A percentile compares a stretch with the other conserved stretches of the same genome.
Conservation (phyloP, 148 eudicot genomes). For the Rhododendron griersonianum region DNA sequence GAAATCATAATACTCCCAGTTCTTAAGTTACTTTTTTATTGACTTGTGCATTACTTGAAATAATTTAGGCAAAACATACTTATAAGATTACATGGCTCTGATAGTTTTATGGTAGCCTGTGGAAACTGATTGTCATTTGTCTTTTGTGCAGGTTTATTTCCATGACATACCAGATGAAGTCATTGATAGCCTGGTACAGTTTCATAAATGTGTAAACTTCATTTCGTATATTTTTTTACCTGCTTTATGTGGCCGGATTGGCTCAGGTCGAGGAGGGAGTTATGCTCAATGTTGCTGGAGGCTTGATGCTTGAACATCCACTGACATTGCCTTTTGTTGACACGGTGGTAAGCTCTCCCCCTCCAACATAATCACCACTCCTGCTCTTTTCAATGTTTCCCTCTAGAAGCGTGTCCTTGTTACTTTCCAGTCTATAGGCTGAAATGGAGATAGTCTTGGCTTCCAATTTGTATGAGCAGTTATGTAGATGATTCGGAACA, state of each 20-base stretch:
- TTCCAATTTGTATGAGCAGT: neutral
- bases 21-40: neutral
- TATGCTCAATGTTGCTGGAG: constrained; percentile 54
- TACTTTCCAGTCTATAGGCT: neutral
- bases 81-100: neutral
- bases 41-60: neutral
- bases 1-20: neutral
- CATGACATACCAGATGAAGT: constrained; percentile 48
- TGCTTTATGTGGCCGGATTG: neutral
- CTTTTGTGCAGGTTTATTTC: constrained; percentile 43
- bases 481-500: neutral
- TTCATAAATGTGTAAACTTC: neutral
- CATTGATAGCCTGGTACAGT: constrained; percentile 46
- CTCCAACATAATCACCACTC: neutral
- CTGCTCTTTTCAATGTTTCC: neutral
- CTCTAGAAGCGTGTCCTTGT: neutral
- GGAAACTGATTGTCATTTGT: neutral
- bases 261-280: constrained; percentile 46
- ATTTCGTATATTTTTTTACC: neutral
- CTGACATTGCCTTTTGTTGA: constrained; percentile 47
- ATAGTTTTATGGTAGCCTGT: neutral
- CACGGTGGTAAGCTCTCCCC: constrained; percentile 35
- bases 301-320: constrained; percentile 62
- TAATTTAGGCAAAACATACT: neutral
- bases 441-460: neutral